Percentiles rank a stretch among this genome's conserved stretches.
Evolutionary conservation across 257 asterid species (phyloP).

Genomic region (Solanum chiquidenum): DNA sequence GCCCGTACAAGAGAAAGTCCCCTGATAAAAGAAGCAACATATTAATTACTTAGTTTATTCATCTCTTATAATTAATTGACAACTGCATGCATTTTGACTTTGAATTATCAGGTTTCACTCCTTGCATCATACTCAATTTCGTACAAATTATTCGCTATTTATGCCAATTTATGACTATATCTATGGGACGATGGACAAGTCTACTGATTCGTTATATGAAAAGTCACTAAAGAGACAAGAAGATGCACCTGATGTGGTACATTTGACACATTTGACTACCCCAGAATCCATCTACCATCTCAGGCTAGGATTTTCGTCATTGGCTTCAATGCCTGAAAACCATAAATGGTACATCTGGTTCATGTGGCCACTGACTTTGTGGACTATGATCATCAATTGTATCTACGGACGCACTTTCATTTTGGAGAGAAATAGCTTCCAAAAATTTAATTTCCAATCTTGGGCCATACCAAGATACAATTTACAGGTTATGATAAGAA

Average conservation of each 20-base stretch:
- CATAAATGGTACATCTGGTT: not conserved
- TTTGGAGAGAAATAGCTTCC: constrained; percentile 22
- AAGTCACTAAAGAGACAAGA: constrained; percentile 22
- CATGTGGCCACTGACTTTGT: constrained; percentile 34
- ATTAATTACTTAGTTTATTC: not conserved
- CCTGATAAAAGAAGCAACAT: not conserved
- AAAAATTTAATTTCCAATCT: constrained; percentile 30
- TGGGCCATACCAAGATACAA: constrained; percentile 51
- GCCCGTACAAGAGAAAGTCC: not conserved
- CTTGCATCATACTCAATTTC: constrained; percentile 56
- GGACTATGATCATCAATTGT: constrained; percentile 25
- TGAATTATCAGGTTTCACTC: constrained; percentile 42
- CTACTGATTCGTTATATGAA: constrained; percentile 23
- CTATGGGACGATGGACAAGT: constrained; percentile 42
- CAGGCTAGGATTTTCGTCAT: constrained; percentile 42
- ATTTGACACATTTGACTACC: constrained; percentile 49
- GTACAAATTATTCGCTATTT: constrained; percentile 51
- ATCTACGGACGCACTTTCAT: constrained; percentile 23
- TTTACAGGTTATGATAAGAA: constrained; percentile 20
- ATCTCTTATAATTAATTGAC: not conserved
- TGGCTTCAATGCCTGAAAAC: constrained; percentile 41
- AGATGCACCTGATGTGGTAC: constrained; percentile 42
- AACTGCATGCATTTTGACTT: not conserved
- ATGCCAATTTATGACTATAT: constrained; percentile 57
- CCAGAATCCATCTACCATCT: constrained; percentile 50